phyloP scores from a whole-genome alignment of 2,329 filamentous ascomycete genomes.

The Pleoardoris graminearum region DNA sequence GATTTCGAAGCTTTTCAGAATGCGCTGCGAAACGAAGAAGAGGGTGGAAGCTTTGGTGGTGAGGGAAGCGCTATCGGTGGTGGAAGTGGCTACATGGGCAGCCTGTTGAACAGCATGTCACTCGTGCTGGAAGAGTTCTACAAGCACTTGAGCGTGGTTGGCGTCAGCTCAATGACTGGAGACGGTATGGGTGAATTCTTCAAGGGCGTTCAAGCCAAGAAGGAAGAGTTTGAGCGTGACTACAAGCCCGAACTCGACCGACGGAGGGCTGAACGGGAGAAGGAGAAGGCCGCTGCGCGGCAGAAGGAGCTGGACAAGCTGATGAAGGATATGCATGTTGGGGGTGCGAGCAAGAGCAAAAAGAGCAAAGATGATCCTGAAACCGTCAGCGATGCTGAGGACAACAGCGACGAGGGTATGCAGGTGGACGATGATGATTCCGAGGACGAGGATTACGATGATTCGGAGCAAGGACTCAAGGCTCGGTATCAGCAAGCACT shows the following conservation, averaged over 20 bases:
- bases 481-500: constrained; percentile 77
- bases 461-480: constrained; percentile 66
- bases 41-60: constrained; percentile 73
- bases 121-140: constrained; percentile 98
- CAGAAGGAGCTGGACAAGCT: constrained; percentile 86
- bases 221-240: constrained; percentile 82
- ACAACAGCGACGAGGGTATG: constrained; percentile 57
- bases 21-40: constrained; percentile 79
- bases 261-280: constrained; percentile 73
- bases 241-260: constrained; percentile 91
- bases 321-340: constrained; percentile 87
- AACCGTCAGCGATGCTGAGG: constrained; percentile 56
- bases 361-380: constrained; percentile 52
- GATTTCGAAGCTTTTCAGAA: constrained; percentile 96
- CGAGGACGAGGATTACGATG: constrained; percentile 60
- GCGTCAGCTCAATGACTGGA: constrained; percentile 90
- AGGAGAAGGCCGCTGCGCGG: constrained; percentile 69
- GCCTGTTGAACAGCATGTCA: constrained; percentile 95
- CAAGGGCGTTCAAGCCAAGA: constrained; percentile 82
- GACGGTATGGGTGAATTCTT: constrained; percentile 94
- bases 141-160: constrained; percentile 87
- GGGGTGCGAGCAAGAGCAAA: constrained; percentile 36
- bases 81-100: constrained; percentile 95
- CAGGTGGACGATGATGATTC: constrained; percentile 58
- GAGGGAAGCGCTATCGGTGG: constrained; percentile 63